A percentile compares a stretch with the other conserved stretches of the same genome.
Evolutionary conservation across 352 stramenopile genomes (phyloP).

Genomic region (Thraustochytrium sp.): DNA sequence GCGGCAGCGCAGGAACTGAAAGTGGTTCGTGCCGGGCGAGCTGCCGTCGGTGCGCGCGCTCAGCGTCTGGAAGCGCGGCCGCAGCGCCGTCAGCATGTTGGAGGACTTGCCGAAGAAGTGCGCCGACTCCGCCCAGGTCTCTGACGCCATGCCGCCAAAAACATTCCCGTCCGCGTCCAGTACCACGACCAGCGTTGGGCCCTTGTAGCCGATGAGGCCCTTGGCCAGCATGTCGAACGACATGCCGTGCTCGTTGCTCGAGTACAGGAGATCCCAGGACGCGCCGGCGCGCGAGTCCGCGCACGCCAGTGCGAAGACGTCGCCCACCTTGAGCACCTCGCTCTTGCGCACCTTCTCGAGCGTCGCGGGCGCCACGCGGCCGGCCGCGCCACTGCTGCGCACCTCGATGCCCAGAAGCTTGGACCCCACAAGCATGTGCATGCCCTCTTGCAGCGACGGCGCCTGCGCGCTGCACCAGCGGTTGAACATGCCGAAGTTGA

Average conservation of each 20-base stretch:
- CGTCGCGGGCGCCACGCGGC: not conserved
- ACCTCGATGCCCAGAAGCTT: not conserved
- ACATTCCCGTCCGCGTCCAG: conserved; percentile 4
- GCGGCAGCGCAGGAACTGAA: not conserved
- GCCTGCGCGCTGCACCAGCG: conserved; percentile 6
- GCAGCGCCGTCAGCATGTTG: not conserved
- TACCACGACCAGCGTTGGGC: conserved; percentile 7
- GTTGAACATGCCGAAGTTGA: not conserved
- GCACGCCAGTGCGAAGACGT: conserved; percentile 14
- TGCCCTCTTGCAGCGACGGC: not conserved
- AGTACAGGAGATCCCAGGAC: conserved; percentile 9
- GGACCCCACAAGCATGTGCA: not conserved
- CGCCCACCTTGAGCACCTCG: not conserved
- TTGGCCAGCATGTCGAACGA: conserved; percentile 26
- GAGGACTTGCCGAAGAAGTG: conserved; percentile 19
- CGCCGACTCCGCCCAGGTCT: not conserved
- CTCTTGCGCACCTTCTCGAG: not conserved
- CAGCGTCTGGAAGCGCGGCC: not conserved
- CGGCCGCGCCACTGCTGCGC: not conserved
- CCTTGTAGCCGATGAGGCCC: not conserved
- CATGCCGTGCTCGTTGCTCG: conserved; percentile 31
- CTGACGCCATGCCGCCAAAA: not conserved
- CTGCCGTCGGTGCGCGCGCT: conserved; percentile 1
- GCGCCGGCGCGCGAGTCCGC: not conserved
- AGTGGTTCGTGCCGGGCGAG: conserved; percentile 1